These are phyloP conservation scores for Desmodesmus armatus DNA, from an alignment of 139 green algal species.

Conservation along the genomic window DNA sequence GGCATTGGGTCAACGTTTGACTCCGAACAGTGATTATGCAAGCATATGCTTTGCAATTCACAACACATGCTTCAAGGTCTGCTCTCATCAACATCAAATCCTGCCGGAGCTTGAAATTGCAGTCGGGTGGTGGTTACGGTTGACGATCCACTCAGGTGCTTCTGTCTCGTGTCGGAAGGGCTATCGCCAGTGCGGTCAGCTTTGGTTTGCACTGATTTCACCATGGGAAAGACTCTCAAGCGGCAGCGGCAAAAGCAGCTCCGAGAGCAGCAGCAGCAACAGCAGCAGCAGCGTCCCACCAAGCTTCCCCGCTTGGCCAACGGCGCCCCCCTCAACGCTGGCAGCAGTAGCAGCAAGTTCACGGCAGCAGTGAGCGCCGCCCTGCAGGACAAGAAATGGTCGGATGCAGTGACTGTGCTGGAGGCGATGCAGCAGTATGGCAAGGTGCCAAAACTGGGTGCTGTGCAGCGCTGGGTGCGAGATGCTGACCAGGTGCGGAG, in stretches of 20 bases:
- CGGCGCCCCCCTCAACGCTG: background rate
- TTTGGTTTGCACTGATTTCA: too few species aligned
- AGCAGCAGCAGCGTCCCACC: background rate
- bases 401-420: background rate
- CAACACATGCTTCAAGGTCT: too few species aligned
- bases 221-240: constrained; percentile 39
- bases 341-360: constrained; percentile 38
- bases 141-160: too few species aligned
- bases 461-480: constrained; percentile 61
- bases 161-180: too few species aligned
- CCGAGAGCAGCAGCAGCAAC: constrained; percentile 33
- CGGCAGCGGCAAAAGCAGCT: constrained; percentile 10
- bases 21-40: too few species aligned
- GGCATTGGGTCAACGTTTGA: too few species aligned
- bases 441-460: constrained; percentile 64
- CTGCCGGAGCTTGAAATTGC: too few species aligned
- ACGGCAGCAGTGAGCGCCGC: background rate
- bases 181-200: too few species aligned
- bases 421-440: constrained; percentile 23
- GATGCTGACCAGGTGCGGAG: constrained; percentile 46
- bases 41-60: too few species aligned
- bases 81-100: too few species aligned
- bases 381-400: constrained; percentile 13
- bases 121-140: too few species aligned
- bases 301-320: constrained; percentile 12